Conservation (phyloP, 805 yeast species). For the Saccharomycopsis olivae region DNA sequence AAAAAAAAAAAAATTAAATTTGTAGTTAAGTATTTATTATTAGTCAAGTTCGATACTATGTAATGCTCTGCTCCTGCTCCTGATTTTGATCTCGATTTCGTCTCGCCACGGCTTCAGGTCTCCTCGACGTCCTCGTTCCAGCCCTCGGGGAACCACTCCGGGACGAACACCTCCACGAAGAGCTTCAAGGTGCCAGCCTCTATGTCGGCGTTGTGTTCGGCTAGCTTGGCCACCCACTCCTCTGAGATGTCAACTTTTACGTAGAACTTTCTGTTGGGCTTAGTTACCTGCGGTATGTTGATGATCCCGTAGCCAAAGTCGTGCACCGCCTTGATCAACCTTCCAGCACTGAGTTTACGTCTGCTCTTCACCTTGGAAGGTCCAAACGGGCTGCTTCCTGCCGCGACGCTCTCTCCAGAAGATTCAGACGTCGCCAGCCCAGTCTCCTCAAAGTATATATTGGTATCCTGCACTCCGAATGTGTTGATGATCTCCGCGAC, state of each 20-base stretch:
- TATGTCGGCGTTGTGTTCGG: constrained; percentile 4
- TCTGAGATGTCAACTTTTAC: constrained; percentile 14
- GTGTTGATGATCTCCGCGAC: too few species aligned
- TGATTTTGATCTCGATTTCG: too few species aligned
- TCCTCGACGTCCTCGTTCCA: constrained; percentile 9
- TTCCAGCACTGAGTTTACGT: constrained; percentile 9
- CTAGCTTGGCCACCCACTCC: constrained; percentile 12
- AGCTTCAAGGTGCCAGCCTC: constrained; percentile 21
- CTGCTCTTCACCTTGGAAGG: neutral
- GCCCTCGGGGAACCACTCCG: constrained; percentile 68
- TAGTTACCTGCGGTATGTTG: constrained; percentile 9
- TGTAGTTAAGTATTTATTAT: too few species aligned
- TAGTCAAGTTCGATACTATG: too few species aligned
- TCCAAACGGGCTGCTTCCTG: constrained; percentile 13
- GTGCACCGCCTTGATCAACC: neutral
- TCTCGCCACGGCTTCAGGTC: too few species aligned
- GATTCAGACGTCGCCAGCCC: too few species aligned
- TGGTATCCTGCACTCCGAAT: too few species aligned
- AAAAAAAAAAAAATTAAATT: too few species aligned
- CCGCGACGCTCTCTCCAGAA: neutral
- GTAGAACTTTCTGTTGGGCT: constrained; percentile 13
- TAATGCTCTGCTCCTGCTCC: too few species aligned
- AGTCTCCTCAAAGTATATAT: constrained; percentile 1
- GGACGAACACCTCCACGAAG: constrained; percentile 43
- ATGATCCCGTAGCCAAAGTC: constrained; percentile 12